Base-by-base conservation (phyloP, 805 yeast species). In the Ogataea degrootiae region DNA sequence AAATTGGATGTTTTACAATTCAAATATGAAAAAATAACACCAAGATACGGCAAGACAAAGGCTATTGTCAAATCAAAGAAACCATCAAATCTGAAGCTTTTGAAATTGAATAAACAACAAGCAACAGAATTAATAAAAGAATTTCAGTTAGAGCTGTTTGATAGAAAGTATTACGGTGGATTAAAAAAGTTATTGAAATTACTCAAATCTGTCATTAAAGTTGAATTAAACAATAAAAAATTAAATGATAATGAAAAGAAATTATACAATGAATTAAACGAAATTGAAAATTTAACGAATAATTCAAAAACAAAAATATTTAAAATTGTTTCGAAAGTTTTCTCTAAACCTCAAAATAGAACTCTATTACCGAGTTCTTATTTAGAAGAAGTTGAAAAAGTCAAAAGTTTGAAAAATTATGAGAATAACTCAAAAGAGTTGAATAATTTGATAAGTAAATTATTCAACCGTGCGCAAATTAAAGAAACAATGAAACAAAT, bases 1-100 rank as follows among this genome's bases (percentile, higher is more conserved):
- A 75, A 74, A 54, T 63, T 82, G 40, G 87, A 82, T 56, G 60
- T 80, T 23, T 63, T 82, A 35, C 85, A 82, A 54, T 69, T 71
- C 36, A 74, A 75, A 56, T 79, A 69, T 63, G 59, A 71, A 31
- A 58, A 67, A 6, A 55, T 67, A 23, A 57, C 80, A 1, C 76
- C 83, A 1, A 66, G 86, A 48, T 79, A 69, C 57, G 67, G 72
- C 1, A 70, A 72, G 42, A 80, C 85, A 3, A 74, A 68, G 52
- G 70, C 66, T 53, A 63, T 78, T 43, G 60, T 75, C 37, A 61
- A 62, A 35, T 76, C 84, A 1, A 74, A 74, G 54, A 72, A 54
- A 33, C 51, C 56, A 33, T 46, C 68, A 43, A 63, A 65, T 31
- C 73, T 74, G 50, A 60, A 73, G 42, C 53, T 74, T 42, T 64